Conservation (phyloP, 2,329 filamentous ascomycete genomes). For the Dothideomycetes sp. region DNA sequence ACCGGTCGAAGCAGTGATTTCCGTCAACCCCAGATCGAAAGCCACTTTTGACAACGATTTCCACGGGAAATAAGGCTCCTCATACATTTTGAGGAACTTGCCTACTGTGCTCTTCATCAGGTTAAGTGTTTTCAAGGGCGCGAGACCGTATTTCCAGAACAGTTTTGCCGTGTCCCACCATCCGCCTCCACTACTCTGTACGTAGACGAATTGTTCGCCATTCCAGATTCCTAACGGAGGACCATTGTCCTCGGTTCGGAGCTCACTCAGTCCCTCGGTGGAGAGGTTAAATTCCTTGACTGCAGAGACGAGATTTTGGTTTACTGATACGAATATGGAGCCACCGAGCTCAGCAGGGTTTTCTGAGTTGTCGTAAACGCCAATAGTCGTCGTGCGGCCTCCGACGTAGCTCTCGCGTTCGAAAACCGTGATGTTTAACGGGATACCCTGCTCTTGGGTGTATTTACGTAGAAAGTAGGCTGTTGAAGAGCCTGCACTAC, state of each 20-base stretch:
- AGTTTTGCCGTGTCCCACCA: slow-evolving; percentile 79
- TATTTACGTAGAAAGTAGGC: slow-evolving; percentile 74
- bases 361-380: slow-evolving; percentile 58
- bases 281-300: slow-evolving; percentile 61
- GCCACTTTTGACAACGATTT: slow-evolving; percentile 60
- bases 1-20: slow-evolving; percentile 62
- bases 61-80: slow-evolving; percentile 77
- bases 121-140: slow-evolving; percentile 63
- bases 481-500: slow-evolving; percentile 75
- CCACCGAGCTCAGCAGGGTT: slow-evolving; percentile 70
- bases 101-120: slow-evolving; percentile 63
- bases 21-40: slow-evolving; percentile 56
- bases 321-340: slow-evolving; percentile 81
- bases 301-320: slow-evolving; percentile 71
- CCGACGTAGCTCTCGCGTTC: slow-evolving; percentile 71
- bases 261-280: slow-evolving; percentile 28
- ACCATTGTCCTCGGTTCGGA: slow-evolving; percentile 39
- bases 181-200: slow-evolving; percentile 50
- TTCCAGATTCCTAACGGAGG: slow-evolving; percentile 73
- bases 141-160: slow-evolving; percentile 75
- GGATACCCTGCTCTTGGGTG: slow-evolving; percentile 50
- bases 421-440: slow-evolving; percentile 76
- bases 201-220: slow-evolving; percentile 63
- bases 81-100: slow-evolving; percentile 72
- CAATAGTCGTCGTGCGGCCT: slow-evolving; percentile 76